These are phyloP conservation scores for Syncephalastrum racemosum DNA, from an alignment of 371 early-diverging fungal genomes.

Conservation along the genomic window DNA sequence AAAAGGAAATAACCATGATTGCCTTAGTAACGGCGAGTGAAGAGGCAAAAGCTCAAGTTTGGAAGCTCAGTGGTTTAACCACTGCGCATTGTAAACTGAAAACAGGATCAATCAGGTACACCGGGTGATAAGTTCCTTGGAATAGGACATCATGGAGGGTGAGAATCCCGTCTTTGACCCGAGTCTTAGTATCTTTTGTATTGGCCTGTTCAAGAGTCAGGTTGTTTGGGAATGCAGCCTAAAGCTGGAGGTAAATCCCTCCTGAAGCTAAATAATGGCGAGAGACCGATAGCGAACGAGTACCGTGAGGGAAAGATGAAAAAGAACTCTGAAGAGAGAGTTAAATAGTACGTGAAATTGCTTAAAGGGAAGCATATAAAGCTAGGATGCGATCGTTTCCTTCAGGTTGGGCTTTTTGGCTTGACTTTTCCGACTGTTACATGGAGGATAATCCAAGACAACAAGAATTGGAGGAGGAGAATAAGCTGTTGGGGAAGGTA, in stretches of 20 bases:
- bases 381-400: too few relatives aligned
- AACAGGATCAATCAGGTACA: conserved; percentile 31
- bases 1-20: conserved; percentile 74
- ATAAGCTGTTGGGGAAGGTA: too few relatives aligned
- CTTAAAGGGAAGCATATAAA: too few relatives aligned
- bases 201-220: too few relatives aligned
- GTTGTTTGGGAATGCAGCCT: conserved; percentile 65
- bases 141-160: conserved; percentile 58
- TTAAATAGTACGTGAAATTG: too few relatives aligned
- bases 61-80: conserved; percentile 42
- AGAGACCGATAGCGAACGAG: conserved; percentile 79
- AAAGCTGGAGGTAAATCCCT: conserved; percentile 63
- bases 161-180: too few relatives aligned
- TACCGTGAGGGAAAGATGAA: conserved; percentile 78
- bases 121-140: conserved; percentile 49
- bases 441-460: too few relatives aligned
- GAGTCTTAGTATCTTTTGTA: too few relatives aligned
- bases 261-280: conserved; percentile 73
- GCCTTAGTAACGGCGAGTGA: conserved; percentile 36
- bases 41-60: too few relatives aligned
- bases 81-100: conserved; percentile 42
- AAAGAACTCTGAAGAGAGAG: conserved; percentile 33
- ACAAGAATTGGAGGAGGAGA: too few relatives aligned
- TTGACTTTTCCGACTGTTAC: too few relatives aligned
- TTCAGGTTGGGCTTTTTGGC: too few relatives aligned